Percentiles rank a stretch among this genome's conserved stretches.
phyloP scores from a whole-genome alignment of 257 asterid genomes.

The Capsicum baccatum region DNA sequence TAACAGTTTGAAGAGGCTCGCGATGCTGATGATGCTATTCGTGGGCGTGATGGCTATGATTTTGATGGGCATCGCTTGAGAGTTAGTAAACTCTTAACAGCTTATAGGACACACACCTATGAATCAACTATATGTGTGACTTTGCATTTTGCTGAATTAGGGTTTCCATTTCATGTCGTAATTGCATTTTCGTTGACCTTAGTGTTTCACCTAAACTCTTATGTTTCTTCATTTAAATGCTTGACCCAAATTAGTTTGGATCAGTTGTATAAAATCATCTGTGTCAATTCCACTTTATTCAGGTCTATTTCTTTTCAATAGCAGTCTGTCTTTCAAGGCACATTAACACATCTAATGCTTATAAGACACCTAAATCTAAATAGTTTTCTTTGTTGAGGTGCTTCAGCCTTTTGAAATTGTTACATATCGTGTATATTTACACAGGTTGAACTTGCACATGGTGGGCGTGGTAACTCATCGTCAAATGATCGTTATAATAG shows the following conservation, averaged over 20 bases:
- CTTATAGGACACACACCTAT: not conserved
- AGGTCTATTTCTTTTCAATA: not conserved
- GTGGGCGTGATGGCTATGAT: constrained; percentile 99
- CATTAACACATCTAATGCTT: not conserved
- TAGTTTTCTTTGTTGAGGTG: not conserved
- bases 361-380: not conserved
- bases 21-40: constrained; percentile 99
- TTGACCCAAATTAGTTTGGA: constrained; percentile 15
- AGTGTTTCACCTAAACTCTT: constrained; percentile 7
- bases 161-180: not conserved
- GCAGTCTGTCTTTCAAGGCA: constrained; percentile 17
- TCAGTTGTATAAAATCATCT: not conserved
- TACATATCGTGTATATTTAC: not conserved
- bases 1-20: constrained; percentile 94
- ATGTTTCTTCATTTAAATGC: constrained; percentile 5
- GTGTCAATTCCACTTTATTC: not conserved
- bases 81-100: constrained; percentile 52
- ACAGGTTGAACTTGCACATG: constrained; percentile 98
- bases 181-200: not conserved
- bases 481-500: constrained; percentile 69
- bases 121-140: not conserved
- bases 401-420: not conserved
- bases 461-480: constrained; percentile 91
- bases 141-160: not conserved
- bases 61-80: constrained; percentile 95